Conservation (phyloP, 2,329 filamentous ascomycete species). For the Aspergillus ustus region DNA sequence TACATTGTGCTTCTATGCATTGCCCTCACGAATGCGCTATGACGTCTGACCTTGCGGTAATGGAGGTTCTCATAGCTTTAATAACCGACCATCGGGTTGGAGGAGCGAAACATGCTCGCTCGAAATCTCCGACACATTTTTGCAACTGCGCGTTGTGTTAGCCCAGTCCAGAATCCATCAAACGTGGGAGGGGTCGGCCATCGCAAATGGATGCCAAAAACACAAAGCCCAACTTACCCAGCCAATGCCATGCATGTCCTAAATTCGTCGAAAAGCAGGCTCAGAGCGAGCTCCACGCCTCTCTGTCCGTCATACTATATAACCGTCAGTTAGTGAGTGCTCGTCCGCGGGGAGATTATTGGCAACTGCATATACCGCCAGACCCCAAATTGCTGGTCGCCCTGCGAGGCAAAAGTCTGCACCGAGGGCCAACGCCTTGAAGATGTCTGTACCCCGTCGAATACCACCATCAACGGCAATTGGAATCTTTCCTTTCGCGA, state of each 20-base stretch:
- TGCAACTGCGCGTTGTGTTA: background rate
- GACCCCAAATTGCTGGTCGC: too few species aligned
- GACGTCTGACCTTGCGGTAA: too few species aligned
- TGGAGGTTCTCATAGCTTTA: background rate
- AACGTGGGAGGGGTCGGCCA: background rate
- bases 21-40: too few species aligned
- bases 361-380: too few species aligned
- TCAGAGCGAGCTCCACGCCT: background rate
- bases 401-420: constrained; percentile 2
- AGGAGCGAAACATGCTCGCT: background rate
- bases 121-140: background rate
- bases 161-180: too few species aligned
- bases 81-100: background rate
- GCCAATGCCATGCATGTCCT: background rate
- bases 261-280: background rate
- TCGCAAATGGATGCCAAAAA: too few species aligned
- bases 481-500: constrained; percentile 7
- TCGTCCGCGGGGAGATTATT: too few species aligned
- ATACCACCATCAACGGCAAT: constrained; percentile 16
- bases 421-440: constrained; percentile 15
- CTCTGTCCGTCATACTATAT: background rate
- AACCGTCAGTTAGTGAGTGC: background rate
- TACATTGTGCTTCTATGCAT: too few species aligned
- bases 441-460: constrained; percentile 13
- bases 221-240: background rate